A percentile compares a stretch with the other conserved stretches of the same genome.
phyloP scores from a whole-genome alignment of 345 rosid species.

The Eucalyptus regnans region DNA sequence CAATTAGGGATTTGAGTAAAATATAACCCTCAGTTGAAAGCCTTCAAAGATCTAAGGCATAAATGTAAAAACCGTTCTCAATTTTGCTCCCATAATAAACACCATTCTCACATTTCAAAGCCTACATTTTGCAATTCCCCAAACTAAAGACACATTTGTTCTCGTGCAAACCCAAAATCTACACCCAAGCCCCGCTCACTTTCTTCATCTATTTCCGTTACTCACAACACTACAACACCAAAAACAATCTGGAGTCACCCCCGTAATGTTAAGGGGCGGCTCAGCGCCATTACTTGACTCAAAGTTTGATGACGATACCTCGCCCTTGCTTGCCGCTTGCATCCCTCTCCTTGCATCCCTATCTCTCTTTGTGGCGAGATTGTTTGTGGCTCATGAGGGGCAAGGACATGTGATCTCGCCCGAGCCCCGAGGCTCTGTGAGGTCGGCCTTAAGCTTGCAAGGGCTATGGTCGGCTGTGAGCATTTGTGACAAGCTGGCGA shows the following conservation, averaged over 20 bases:
- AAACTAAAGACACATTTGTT: neutral
- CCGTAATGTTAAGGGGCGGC: neutral
- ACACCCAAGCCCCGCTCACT: neutral
- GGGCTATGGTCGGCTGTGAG: no score
- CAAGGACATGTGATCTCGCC: neutral
- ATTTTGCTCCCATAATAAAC: neutral
- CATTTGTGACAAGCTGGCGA: no score
- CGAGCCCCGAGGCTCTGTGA: no score
- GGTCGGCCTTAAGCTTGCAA: no score
- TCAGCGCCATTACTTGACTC: no score
- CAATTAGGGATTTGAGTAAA: neutral
- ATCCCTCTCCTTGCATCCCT: no score
- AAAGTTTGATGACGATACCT: neutral
- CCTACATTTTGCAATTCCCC: neutral
- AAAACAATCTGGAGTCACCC: neutral
- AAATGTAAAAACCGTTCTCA: neutral
- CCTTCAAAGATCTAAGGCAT: neutral
- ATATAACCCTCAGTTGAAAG: neutral
- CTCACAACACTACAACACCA: neutral
- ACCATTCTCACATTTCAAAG: neutral
- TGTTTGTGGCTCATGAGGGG: neutral
- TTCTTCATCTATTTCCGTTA: neutral
- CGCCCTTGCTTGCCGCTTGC: neutral
- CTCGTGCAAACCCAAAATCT: neutral
- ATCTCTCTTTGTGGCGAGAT: neutral